phyloP scores from a whole-genome alignment of 257 asterid genomes.

The Solanum piurae region DNA sequence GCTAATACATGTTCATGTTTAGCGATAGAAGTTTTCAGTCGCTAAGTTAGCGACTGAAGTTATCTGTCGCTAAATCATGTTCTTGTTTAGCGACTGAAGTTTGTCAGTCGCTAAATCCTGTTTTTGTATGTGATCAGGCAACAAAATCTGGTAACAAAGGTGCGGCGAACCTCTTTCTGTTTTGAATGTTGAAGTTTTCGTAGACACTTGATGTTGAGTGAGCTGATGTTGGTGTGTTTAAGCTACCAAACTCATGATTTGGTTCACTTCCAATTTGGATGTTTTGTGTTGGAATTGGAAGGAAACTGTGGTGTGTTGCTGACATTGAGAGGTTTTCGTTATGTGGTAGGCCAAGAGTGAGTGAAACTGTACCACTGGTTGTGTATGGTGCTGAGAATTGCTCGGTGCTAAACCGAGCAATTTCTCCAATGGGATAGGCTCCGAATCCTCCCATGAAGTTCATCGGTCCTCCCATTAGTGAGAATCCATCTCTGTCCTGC shows the following conservation, averaged over 20 bases:
- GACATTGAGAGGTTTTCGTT: constrained; percentile 67
- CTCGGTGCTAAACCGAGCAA: constrained; percentile 57
- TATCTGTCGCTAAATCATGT: background rate
- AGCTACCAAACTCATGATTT: constrained; percentile 27
- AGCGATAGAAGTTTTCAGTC: background rate
- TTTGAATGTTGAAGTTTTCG: constrained; percentile 64
- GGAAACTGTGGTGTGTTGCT: constrained; percentile 47
- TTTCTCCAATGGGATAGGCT: constrained; percentile 60
- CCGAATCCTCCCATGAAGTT: constrained; percentile 90
- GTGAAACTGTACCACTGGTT: constrained; percentile 60
- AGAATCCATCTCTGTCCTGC: constrained; percentile 53
- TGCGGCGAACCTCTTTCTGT: constrained; percentile 70
- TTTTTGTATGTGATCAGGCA: constrained; percentile 15
- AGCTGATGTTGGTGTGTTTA: constrained; percentile 32
- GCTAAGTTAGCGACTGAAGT: background rate
- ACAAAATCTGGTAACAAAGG: constrained; percentile 87
- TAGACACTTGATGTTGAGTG: constrained; percentile 46
- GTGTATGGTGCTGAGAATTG: constrained; percentile 65
- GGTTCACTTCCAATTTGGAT: constrained; percentile 38
- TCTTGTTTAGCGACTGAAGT: background rate
- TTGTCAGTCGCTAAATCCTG: background rate
- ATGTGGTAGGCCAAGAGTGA: constrained; percentile 83
- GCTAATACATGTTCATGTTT: background rate
- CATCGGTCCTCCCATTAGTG: constrained; percentile 65
- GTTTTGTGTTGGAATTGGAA: constrained; percentile 50